These are phyloP conservation scores for Emergomyces orientalis DNA, from an alignment of 2,329 filamentous ascomycete species.

Conservation along the genomic window DNA sequence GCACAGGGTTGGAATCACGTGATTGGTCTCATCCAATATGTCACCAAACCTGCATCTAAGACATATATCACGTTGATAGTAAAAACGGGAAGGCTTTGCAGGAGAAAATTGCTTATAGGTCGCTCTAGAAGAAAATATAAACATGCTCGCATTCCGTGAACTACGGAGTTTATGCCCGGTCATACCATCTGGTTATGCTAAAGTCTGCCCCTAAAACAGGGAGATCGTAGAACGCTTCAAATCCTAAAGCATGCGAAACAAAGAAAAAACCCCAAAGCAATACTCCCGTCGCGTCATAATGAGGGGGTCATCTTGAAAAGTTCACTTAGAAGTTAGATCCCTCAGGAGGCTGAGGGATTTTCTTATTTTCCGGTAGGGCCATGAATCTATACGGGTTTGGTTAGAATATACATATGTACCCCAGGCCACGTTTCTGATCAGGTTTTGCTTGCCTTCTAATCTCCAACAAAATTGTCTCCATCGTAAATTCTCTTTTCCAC, in stretches of 20 bases:
- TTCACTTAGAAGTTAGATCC: slow-evolving; percentile 51
- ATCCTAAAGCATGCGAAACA: slow-evolving; percentile 24
- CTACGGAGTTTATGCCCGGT: slow-evolving; percentile 2
- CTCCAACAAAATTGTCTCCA: slow-evolving; percentile 88
- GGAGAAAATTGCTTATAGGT: background rate
- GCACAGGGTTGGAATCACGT: background rate
- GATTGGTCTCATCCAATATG: background rate
- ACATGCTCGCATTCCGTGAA: background rate
- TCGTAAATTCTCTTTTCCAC: slow-evolving; percentile 89
- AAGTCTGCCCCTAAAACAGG: background rate
- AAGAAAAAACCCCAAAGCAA: background rate
- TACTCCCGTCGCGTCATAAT: slow-evolving; percentile 5
- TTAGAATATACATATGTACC: background rate
- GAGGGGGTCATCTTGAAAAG: background rate
- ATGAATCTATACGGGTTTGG: slow-evolving; percentile 61
- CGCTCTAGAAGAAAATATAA: background rate
- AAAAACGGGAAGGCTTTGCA: background rate
- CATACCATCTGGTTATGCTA: background rate
- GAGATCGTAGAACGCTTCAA: background rate
- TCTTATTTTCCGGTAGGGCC: slow-evolving; percentile 86
- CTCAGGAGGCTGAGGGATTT: slow-evolving; percentile 86
- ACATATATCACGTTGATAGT: background rate
- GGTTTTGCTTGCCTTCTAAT: slow-evolving; percentile 55
- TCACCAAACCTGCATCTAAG: background rate
- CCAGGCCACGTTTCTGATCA: slow-evolving; percentile 13